Evolutionary conservation across 2,329 filamentous ascomycete genomes (phyloP).

Genomic region (Helotiales sp.): DNA sequence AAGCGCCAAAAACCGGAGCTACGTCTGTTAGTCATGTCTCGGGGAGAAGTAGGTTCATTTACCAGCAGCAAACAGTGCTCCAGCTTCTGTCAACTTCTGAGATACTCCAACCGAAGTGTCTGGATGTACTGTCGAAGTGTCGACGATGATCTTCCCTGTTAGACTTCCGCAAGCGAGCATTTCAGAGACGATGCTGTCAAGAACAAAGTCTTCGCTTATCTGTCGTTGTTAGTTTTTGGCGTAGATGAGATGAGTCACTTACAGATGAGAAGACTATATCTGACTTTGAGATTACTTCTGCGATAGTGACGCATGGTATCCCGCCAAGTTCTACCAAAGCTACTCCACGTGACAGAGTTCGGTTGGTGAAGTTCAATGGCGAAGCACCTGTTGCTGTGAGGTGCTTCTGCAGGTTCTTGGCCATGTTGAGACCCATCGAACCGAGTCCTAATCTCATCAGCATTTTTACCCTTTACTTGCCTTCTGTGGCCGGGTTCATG

Average conservation of each 20-base stretch:
- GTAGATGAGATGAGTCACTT: too few relatives aligned
- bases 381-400: constrained; percentile 22
- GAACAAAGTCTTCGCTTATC: constrained; percentile 48
- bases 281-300: constrained; percentile 12
- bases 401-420: constrained; percentile 36
- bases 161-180: constrained; percentile 32
- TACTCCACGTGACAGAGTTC: constrained; percentile 48
- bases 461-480: neutral
- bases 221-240: constrained; percentile 9
- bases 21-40: constrained; percentile 35
- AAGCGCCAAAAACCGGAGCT: constrained; percentile 53
- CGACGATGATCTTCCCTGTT: constrained; percentile 41
- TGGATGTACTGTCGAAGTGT: constrained; percentile 43
- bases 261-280: constrained; percentile 39
- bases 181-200: constrained; percentile 41
- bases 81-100: constrained; percentile 42
- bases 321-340: constrained; percentile 45
- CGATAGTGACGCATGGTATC: constrained; percentile 45
- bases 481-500: neutral
- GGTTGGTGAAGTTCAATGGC: constrained; percentile 47
- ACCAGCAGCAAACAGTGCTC: constrained; percentile 47
- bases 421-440: constrained; percentile 38
- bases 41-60: constrained; percentile 24
- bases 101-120: constrained; percentile 43
- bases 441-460: constrained; percentile 28